Conservation (phyloP, 73 alveolate genomes). For the Durusdinium trenchii region DNA sequence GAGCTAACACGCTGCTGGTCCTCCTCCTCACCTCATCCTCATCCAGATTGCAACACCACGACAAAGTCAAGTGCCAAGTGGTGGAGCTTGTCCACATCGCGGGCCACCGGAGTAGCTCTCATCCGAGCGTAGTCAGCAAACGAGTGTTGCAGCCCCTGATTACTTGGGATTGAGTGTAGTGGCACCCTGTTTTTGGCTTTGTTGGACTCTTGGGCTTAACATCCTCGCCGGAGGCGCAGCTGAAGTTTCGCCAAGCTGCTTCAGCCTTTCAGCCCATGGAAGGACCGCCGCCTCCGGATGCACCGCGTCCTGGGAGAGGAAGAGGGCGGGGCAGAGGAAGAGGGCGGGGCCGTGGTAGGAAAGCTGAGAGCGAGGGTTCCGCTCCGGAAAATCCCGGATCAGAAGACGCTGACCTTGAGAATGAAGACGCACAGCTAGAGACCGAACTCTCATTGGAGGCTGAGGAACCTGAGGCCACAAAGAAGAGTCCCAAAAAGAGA, state of each 20-base stretch:
- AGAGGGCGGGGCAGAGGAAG: neutral
- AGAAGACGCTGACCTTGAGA: neutral
- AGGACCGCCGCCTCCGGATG: neutral
- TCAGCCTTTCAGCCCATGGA: neutral
- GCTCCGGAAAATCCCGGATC: neutral
- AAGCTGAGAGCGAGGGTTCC: neutral
- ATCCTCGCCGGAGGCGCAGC: slow-evolving; percentile 50
- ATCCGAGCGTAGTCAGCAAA: too few relatives aligned
- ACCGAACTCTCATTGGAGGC: neutral
- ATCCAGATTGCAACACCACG: too few relatives aligned
- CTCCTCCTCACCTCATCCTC: too few relatives aligned
- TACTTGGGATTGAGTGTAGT: too few relatives aligned
- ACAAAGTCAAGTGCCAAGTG: too few relatives aligned
- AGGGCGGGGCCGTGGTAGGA: neutral
- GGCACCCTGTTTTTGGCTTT: too few relatives aligned
- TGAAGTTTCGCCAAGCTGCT: neutral
- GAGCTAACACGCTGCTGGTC: too few relatives aligned
- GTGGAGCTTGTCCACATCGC: too few relatives aligned
- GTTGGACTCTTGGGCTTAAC: too few relatives aligned
- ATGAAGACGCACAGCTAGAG: neutral
- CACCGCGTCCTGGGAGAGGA: neutral
- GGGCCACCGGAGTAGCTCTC: too few relatives aligned
- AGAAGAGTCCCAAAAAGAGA: neutral
- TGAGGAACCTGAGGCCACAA: neutral
- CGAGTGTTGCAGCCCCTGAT: too few relatives aligned